These are phyloP conservation scores for Beverwykella pulmonaria DNA, from an alignment of 495 filamentous ascomycete species.

Conservation along the genomic window DNA sequence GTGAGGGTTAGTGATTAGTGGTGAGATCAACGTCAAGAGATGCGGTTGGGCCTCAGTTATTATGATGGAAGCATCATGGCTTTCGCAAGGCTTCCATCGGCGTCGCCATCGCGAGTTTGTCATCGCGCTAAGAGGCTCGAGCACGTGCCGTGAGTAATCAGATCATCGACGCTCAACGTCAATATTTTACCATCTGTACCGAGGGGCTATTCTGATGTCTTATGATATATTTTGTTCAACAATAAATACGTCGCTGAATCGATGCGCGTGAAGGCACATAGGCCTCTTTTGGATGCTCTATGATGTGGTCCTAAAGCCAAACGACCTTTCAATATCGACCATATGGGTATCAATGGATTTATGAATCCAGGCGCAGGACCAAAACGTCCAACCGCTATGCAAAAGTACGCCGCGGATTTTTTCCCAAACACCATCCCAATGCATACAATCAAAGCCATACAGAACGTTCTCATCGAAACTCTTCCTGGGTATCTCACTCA, in stretches of 20 bases:
- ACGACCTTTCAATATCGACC: not conserved
- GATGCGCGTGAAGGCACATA: not conserved
- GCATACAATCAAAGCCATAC: not conserved
- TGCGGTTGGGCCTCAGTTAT: not conserved
- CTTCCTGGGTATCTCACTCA: not conserved
- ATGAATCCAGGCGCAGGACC: not conserved
- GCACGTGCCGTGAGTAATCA: constrained; percentile 11
- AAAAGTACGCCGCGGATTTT: not conserved
- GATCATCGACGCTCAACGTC: not conserved
- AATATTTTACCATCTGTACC: not conserved
- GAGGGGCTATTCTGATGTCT: too few relatives aligned
- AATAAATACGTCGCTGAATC: not conserved
- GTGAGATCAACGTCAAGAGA: constrained; percentile 18
- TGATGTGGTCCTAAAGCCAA: not conserved
- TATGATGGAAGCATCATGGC: not conserved
- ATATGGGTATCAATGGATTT: not conserved
- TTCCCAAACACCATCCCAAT: not conserved
- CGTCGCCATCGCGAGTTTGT: constrained; percentile 35
- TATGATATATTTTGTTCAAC: too few relatives aligned
- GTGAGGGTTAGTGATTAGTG: constrained; percentile 11
- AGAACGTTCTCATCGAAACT: not conserved
- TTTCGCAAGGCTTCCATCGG: constrained; percentile 37
- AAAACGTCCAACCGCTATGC: not conserved
- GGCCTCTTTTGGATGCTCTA: not conserved
- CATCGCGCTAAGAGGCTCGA: constrained; percentile 23